These are phyloP conservation scores for Viridothelium virens DNA, from an alignment of 495 filamentous ascomycete species.

Conservation along the genomic window DNA sequence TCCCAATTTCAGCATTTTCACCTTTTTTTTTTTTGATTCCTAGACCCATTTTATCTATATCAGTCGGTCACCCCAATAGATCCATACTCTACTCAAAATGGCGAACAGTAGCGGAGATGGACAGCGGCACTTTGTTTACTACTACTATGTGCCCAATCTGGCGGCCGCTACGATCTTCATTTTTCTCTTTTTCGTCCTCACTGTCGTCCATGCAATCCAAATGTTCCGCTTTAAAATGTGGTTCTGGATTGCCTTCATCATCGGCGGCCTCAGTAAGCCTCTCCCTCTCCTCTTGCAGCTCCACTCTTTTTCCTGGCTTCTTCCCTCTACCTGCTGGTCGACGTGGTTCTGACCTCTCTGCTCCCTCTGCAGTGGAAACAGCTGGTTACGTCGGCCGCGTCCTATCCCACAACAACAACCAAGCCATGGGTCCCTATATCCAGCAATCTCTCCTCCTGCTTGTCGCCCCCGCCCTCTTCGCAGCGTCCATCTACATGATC, in stretches of 20 bases:
- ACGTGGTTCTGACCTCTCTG: background rate
- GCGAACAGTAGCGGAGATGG: background rate
- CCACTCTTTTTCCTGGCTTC: background rate
- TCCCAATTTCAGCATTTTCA: too few species aligned
- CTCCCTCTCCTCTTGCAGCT: background rate
- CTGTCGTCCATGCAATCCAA: conserved; percentile 9
- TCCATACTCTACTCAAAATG: background rate
- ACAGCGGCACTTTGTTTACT: conserved; percentile 15
- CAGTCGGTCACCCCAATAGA: background rate
- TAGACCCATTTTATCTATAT: background rate
- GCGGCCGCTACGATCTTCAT: conserved; percentile 16
- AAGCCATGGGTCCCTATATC: conserved; percentile 20
- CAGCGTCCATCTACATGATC: conserved; percentile 42
- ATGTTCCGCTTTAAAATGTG: conserved; percentile 10
- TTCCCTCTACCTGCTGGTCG: too few species aligned
- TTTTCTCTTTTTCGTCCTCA: conserved; percentile 14
- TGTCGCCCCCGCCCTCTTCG: conserved; percentile 39
- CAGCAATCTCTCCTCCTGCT: conserved; percentile 34
- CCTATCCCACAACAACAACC: background rate
- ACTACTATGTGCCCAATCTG: conserved; percentile 21
- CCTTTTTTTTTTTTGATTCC: background rate
- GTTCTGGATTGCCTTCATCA: conserved; percentile 17
- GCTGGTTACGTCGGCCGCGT: conserved; percentile 16
- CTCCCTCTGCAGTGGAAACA: conserved; percentile 13
- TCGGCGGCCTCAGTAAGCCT: conserved; percentile 19